phyloP scores from a whole-genome alignment of 139 green algal genomes.

The Chlorella ohadii region DNA sequence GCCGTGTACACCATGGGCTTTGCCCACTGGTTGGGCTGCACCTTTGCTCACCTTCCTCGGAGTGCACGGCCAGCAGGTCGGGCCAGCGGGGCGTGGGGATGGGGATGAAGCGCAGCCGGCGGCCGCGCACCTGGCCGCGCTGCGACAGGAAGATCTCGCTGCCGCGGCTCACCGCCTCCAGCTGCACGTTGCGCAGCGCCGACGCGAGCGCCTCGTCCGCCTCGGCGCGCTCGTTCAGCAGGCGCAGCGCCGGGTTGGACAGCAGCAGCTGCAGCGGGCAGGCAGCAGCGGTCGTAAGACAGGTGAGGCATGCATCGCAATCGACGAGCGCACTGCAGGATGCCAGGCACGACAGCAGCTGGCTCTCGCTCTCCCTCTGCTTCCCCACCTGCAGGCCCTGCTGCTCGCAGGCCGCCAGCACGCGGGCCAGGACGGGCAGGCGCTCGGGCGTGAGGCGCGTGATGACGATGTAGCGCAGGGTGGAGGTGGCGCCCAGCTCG shows the following conservation, averaged over 20 bases:
- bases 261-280: conserved; percentile 57
- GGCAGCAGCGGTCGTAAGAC: too few species aligned
- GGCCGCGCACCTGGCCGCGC: background rate
- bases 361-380: too few species aligned
- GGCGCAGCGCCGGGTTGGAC: conserved; percentile 79
- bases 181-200: conserved; percentile 1
- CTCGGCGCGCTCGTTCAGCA: conserved; percentile 52
- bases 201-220: conserved; percentile 5
- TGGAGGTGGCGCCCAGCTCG: conserved; percentile 21
- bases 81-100: conserved; percentile 92
- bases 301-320: too few species aligned
- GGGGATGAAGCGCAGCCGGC: conserved; percentile 61
- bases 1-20: too few species aligned
- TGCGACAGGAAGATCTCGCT: conserved; percentile 28
- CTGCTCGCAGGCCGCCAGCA: conserved; percentile 62
- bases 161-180: conserved; percentile 21
- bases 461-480: conserved; percentile 80
- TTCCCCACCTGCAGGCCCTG: conserved; percentile 44
- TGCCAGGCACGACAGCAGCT: too few species aligned
- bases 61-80: conserved; percentile 72
- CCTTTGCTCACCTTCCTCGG: conserved; percentile 3
- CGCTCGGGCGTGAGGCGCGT: conserved; percentile 89
- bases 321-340: too few species aligned
- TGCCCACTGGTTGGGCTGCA: too few species aligned
- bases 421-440: conserved; percentile 67